phyloP scores from a whole-genome alignment of 176 grass and related monocot genomes.

The Saccharum officinarum region DNA sequence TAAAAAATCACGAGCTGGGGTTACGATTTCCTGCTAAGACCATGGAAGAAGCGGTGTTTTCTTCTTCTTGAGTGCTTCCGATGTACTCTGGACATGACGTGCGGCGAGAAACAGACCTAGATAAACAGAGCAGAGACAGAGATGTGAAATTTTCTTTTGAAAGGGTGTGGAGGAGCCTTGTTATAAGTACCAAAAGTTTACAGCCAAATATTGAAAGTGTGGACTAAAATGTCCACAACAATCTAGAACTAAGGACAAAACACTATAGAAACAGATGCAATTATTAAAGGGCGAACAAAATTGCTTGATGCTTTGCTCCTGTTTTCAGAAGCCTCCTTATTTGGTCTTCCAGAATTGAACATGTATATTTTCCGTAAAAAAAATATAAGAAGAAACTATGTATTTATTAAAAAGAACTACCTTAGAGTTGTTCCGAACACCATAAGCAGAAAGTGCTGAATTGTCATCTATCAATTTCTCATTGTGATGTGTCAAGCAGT shows the following conservation, averaged over 20 bases:
- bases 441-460: slow-evolving; percentile 57
- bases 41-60: slow-evolving; percentile 91
- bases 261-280: background rate
- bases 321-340: background rate
- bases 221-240: background rate
- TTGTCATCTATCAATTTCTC: slow-evolving; percentile 86
- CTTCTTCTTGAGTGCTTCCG: slow-evolving; percentile 82
- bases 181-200: background rate
- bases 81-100: slow-evolving; percentile 51
- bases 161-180: background rate
- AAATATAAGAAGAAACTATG: background rate
- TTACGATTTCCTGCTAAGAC: slow-evolving; percentile 67
- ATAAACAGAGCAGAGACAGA: slow-evolving; percentile 27
- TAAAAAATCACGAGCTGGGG: background rate
- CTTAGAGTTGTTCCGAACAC: slow-evolving; percentile 71
- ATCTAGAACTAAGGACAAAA: background rate
- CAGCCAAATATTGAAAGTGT: background rate
- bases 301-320: background rate
- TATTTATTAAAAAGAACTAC: slow-evolving; percentile 39
- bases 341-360: background rate
- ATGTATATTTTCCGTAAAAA: background rate
- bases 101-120: slow-evolving; percentile 62
- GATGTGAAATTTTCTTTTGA: background rate
- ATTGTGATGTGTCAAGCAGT: slow-evolving; percentile 62
- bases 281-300: background rate